These are phyloP conservation scores for Nicotiana knightiana DNA, from an alignment of 257 asterid species.

Conservation along the genomic window DNA sequence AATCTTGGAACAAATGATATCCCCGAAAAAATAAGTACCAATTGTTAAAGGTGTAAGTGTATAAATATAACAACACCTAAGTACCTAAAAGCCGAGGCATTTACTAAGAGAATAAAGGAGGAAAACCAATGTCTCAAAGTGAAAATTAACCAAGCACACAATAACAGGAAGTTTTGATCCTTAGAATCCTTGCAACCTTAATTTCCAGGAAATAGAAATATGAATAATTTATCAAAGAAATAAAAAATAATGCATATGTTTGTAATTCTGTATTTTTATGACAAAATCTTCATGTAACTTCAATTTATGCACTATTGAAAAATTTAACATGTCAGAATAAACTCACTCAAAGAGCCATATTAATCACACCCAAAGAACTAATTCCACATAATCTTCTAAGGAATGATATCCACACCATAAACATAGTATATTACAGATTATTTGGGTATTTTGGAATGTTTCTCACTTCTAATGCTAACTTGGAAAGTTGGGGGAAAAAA, in stretches of 20 bases:
- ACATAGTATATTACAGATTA: neutral
- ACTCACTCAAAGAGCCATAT: neutral
- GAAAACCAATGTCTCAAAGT: neutral
- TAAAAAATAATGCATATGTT: neutral
- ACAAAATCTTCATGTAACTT: neutral
- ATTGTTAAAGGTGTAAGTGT: neutral
- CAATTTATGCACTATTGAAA: neutral
- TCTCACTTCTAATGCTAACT: too few species aligned
- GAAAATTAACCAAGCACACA: neutral
- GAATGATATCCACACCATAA: neutral
- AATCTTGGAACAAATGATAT: neutral
- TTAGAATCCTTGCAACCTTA: neutral
- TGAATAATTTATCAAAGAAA: neutral
- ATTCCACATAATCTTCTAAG: neutral
- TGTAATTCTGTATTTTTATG: neutral
- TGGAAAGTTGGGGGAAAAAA: too few species aligned
- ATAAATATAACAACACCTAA: neutral
- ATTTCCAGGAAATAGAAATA: neutral
- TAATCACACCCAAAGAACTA: neutral
- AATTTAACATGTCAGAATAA: neutral
- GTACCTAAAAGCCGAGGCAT: neutral
- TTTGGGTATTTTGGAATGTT: neutral
- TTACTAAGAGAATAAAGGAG: neutral
- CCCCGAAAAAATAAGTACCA: neutral
- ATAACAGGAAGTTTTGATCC: neutral